These are phyloP conservation scores for Craspedostauros australis DNA, from an alignment of 108 stramenopile species.

Conservation along the genomic window DNA sequence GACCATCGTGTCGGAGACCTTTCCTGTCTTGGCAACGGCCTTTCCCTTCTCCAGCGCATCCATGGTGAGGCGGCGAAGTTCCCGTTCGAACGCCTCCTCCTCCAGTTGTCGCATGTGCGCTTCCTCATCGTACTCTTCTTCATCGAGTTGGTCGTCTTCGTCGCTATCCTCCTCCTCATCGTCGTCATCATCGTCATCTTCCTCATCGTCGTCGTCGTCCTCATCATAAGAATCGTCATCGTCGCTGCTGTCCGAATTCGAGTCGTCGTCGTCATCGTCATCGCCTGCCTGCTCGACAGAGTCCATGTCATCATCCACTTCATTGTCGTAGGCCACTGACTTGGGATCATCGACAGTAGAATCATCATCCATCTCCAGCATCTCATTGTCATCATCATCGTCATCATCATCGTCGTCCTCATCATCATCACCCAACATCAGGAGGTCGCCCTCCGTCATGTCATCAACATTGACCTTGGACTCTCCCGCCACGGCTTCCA, in stretches of 20 bases:
- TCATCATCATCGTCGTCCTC: constrained; percentile 44
- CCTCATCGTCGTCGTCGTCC: constrained; percentile 39
- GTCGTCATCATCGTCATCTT: constrained; percentile 45
- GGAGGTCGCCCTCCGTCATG: constrained; percentile 33
- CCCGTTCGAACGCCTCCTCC: constrained; percentile 82
- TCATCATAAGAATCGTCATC: constrained; percentile 50
- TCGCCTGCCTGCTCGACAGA: constrained; percentile 20
- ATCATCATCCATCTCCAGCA: no score
- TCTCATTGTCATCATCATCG: constrained; percentile 36
- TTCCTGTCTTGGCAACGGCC: constrained; percentile 42
- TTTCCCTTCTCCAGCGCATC: constrained; percentile 86
- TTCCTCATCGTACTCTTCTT: constrained; percentile 68
- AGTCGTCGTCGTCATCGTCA: constrained; percentile 49
- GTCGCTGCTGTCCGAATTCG: no score
- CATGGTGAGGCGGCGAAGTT: constrained; percentile 76
- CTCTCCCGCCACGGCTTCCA: constrained; percentile 61
- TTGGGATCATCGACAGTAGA: constrained; percentile 32
- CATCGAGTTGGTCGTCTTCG: constrained; percentile 44
- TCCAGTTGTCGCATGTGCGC: constrained; percentile 78
- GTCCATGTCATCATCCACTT: constrained; percentile 25
- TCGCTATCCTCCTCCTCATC: constrained; percentile 35
- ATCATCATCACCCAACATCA: no score
- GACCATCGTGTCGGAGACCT: constrained; percentile 70
- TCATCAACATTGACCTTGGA: constrained; percentile 22
- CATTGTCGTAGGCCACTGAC: constrained; percentile 35